Conservation (phyloP, 306 rosid species). For the Glycyrrhiza uralensis region DNA sequence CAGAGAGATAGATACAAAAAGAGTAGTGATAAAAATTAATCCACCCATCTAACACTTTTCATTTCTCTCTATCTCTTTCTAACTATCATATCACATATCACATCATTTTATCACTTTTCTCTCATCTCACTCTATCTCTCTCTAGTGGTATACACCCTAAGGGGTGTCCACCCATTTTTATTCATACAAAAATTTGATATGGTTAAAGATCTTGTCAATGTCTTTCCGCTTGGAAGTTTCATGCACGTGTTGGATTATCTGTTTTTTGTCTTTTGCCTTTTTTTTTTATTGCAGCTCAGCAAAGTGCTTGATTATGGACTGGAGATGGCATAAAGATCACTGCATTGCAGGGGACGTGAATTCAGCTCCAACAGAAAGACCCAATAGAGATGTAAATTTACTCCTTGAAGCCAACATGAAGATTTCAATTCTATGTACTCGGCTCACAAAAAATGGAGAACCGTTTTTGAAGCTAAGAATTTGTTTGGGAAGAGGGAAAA, state of each 20-base stretch:
- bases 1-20: too few relatives aligned
- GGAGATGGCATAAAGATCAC: constrained; percentile 36
- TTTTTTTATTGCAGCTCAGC: constrained; percentile 34
- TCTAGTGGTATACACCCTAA: too few relatives aligned
- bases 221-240: neutral
- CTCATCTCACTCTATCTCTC: too few relatives aligned
- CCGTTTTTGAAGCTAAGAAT: neutral
- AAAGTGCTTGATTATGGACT: constrained; percentile 33
- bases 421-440: neutral
- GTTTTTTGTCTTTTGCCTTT: too few relatives aligned
- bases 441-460: neutral
- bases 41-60: too few relatives aligned
- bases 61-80: too few relatives aligned
- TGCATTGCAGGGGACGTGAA: constrained; percentile 15
- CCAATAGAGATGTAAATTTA: constrained; percentile 10
- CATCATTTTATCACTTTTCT: too few relatives aligned
- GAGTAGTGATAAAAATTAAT: too few relatives aligned
- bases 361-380: constrained; percentile 13
- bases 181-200: too few relatives aligned
- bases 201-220: neutral
- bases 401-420: neutral
- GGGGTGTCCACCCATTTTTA: too few relatives aligned
- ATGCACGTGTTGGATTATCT: neutral
- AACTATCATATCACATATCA: too few relatives aligned
- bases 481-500: neutral